Evolutionary conservation across 2,329 filamentous ascomycete genomes (phyloP).

Genomic region (Elsinoe fawcettii): DNA sequence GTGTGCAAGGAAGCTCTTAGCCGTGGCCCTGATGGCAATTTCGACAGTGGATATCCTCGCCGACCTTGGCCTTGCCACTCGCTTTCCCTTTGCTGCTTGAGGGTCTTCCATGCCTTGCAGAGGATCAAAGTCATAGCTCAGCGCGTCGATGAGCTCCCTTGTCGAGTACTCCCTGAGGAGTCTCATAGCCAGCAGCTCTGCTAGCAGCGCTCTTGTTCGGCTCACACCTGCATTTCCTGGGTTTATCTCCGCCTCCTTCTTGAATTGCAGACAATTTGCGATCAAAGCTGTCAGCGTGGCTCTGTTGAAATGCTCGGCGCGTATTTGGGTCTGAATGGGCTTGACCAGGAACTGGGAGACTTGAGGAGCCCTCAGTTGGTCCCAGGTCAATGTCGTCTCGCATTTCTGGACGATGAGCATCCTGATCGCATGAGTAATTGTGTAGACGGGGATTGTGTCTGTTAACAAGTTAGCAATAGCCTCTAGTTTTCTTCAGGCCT

Average conservation of each 20-base stretch:
- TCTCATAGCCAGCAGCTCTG: constrained; percentile 84
- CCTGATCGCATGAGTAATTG: constrained; percentile 81
- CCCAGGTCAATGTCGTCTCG: constrained; percentile 89
- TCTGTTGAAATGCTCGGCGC: constrained; percentile 71
- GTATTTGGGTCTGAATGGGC: constrained; percentile 86
- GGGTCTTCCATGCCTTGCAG: constrained; percentile 39
- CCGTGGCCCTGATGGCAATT: constrained; percentile 84
- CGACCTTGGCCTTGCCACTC: constrained; percentile 43
- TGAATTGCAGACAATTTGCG: constrained; percentile 89
- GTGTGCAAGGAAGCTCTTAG: constrained; percentile 86
- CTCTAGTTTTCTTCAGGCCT: not conserved
- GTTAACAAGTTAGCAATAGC: constrained; percentile 9
- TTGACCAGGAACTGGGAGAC: constrained; percentile 93
- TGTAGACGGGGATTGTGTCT: constrained; percentile 85
- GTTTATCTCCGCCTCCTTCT: constrained; percentile 73
- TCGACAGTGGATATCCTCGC: constrained; percentile 84
- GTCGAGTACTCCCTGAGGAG: constrained; percentile 83
- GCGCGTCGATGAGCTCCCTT: constrained; percentile 81
- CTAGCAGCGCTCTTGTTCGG: constrained; percentile 77
- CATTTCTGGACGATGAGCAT: constrained; percentile 75
- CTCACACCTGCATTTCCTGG: constrained; percentile 79
- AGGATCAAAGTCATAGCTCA: constrained; percentile 93
- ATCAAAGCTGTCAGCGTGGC: constrained; percentile 84
- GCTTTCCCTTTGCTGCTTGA: not conserved
- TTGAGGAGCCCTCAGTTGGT: constrained; percentile 90